A percentile compares a stretch with the other conserved stretches of the same genome.
phyloP scores from a whole-genome alignment of 2,329 filamentous ascomycete species.

The Nemania abortiva region DNA sequence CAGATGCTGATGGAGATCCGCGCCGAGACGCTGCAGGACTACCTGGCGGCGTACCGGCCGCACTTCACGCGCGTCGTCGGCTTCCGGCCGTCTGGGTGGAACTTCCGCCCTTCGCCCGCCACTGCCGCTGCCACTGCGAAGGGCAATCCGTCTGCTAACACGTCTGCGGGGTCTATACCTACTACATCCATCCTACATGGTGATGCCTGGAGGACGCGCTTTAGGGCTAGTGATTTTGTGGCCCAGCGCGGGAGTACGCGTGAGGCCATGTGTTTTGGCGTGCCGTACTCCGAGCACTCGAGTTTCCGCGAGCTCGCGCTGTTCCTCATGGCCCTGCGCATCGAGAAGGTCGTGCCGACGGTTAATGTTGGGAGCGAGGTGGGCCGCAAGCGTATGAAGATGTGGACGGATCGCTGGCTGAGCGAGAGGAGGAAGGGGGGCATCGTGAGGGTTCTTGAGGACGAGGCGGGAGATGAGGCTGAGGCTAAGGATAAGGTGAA shows the following conservation, averaged over 20 bases:
- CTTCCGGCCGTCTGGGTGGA: slow-evolving; percentile 95
- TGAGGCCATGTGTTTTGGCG: slow-evolving; percentile 88
- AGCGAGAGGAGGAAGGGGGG: slow-evolving; percentile 69
- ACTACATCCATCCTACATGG: slow-evolving; percentile 66
- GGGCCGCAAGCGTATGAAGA: slow-evolving; percentile 70
- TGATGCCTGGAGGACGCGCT: slow-evolving; percentile 80
- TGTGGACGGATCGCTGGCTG: slow-evolving; percentile 73
- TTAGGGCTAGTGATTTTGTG: slow-evolving; percentile 76
- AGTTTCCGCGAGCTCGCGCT: slow-evolving; percentile 94
- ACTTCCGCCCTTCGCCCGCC: slow-evolving; percentile 69
- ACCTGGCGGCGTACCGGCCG: slow-evolving; percentile 81
- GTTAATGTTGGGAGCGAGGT: slow-evolving; percentile 80
- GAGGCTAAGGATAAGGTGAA: slow-evolving; percentile 52
- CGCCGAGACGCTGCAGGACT: slow-evolving; percentile 90
- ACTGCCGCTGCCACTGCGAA: slow-evolving; percentile 44
- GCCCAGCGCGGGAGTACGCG: slow-evolving; percentile 86
- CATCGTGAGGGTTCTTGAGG: slow-evolving; percentile 60
- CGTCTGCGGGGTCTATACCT: slow-evolving; percentile 62
- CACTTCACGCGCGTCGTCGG: slow-evolving; percentile 89
- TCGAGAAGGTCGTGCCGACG: slow-evolving; percentile 92
- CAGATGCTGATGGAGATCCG: slow-evolving; percentile 95
- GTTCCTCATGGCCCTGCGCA: slow-evolving; percentile 88
- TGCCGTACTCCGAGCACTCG: slow-evolving; percentile 96
- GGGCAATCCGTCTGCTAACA: slow-evolving; percentile 68
- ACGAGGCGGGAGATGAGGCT: slow-evolving; percentile 54